Conservation (phyloP, 306 rosid genomes). For the Datisca glomerata region DNA sequence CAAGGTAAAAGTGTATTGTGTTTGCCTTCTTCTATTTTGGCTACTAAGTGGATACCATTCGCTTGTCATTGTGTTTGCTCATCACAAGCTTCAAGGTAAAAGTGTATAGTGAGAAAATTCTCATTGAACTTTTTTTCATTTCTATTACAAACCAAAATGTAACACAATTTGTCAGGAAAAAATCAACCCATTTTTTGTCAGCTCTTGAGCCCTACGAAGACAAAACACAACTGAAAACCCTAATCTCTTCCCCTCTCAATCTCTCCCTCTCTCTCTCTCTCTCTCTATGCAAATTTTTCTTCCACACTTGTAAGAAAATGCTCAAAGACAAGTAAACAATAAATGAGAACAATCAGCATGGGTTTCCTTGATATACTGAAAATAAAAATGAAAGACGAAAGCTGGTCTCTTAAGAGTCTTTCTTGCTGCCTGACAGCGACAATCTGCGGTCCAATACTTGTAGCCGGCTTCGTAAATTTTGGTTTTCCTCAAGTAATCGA, state of each 20-base stretch:
- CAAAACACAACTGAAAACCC: slow-evolving; percentile 21
- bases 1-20: too few species aligned
- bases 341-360: too few species aligned
- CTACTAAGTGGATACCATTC: too few species aligned
- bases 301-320: too few species aligned
- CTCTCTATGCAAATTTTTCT: too few species aligned
- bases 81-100: too few species aligned
- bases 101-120: too few species aligned
- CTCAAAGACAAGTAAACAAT: slow-evolving; percentile 17
- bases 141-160: slow-evolving; percentile 23
- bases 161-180: slow-evolving; percentile 27
- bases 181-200: slow-evolving; percentile 27
- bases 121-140: too few species aligned
- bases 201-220: slow-evolving; percentile 9
- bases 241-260: slow-evolving; percentile 22
- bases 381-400: slow-evolving; percentile 6
- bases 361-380: neutral
- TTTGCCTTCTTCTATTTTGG: too few species aligned
- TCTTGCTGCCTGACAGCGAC: slow-evolving; percentile 60
- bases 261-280: too few species aligned
- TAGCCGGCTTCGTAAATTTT: slow-evolving; percentile 50
- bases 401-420: slow-evolving; percentile 36
- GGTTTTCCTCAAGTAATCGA: slow-evolving; percentile 83
- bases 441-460: slow-evolving; percentile 41
- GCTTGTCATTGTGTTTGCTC: too few species aligned